Base-by-base conservation (phyloP, 345 rosid genomes). In the Lepidium africanum region DNA sequence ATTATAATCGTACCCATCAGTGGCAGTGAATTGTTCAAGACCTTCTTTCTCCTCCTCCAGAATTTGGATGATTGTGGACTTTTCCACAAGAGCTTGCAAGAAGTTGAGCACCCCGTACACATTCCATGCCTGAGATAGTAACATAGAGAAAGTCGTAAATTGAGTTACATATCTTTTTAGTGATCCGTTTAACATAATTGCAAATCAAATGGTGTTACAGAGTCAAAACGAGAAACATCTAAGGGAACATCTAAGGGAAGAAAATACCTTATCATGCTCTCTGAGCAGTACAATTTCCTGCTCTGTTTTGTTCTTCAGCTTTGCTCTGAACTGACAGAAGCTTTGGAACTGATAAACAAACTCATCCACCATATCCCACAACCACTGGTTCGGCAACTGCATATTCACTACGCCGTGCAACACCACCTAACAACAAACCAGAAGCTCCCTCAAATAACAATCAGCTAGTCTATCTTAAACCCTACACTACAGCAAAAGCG, bases 331-430 rank as follows among this genome's bases (percentile, higher is more conserved):
- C 64, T 94, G 99, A 50, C 99, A 94, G 65, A 94, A 94, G 58
- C 93, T 89, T 83, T 91, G 99, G 61, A 94, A 94, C 76, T 94
- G 99, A 73, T 94, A 94, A 4, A 94, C 93, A 84, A 91, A 94
- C 86, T 94, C 99, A 82, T 94, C 97, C 73, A 94, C 97, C 99
- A 94, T 89, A 70, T 94, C 97, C 99, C 99, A 94, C 80, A 94
- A 59, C 97, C 99, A 94, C 81, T 94, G 99, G 59, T 91, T 94
- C 1, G 99, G 99, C 67, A 94, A 52, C 56, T 94, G 97, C 97
- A 91, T 94, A 75, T 86, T 94, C 76, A 94, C 96, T 38, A 86
- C 93, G 8, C 96, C 97, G 43, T 86, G 96, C 92, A 94, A 76
- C 68, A 91, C 96, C 42, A 94, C 99, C 94, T 87, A 63, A 61